These are phyloP conservation scores for Talaromyces funiculosus DNA, from an alignment of 2,329 filamentous ascomycete genomes.

Conservation along the genomic window DNA sequence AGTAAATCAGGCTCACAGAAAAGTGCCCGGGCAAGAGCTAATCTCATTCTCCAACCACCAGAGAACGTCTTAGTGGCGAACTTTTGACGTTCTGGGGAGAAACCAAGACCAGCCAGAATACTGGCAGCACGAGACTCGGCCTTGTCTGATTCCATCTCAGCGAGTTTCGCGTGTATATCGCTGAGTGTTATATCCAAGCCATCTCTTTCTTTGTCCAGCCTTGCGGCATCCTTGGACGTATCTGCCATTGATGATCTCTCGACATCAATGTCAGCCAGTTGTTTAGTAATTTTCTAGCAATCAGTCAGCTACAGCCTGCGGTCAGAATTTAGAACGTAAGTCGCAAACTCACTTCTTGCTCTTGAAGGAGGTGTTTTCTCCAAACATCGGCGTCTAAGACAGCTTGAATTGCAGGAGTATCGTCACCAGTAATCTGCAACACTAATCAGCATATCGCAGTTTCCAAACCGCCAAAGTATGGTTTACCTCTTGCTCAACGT, in stretches of 20 bases:
- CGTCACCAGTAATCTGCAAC: slow-evolving; percentile 77
- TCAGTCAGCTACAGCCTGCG: not conserved
- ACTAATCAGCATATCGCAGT: slow-evolving; percentile 17
- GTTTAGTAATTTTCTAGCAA: slow-evolving; percentile 64
- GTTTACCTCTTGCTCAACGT: slow-evolving; percentile 91
- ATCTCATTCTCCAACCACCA: slow-evolving; percentile 98
- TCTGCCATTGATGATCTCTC: slow-evolving; percentile 78
- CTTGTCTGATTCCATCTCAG: slow-evolving; percentile 99
- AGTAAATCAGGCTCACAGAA: slow-evolving; percentile 97
- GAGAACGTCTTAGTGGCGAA: slow-evolving; percentile 96
- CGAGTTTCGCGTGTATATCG: slow-evolving; percentile 84
- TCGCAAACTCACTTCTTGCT: slow-evolving; percentile 64
- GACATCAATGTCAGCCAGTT: slow-evolving; percentile 69
- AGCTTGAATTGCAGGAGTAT: slow-evolving; percentile 89
- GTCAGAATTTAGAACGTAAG: not conserved
- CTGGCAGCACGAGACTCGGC: slow-evolving; percentile 91
- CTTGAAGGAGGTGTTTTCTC: slow-evolving; percentile 87
- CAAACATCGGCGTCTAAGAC: slow-evolving; percentile 97
- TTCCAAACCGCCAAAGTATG: slow-evolving; percentile 17
- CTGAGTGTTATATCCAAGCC: slow-evolving; percentile 83
- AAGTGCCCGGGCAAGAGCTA: slow-evolving; percentile 86
- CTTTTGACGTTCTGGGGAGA: slow-evolving; percentile 88
- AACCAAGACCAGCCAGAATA: slow-evolving; percentile 93
- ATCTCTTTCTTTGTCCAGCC: slow-evolving; percentile 80
- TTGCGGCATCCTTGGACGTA: slow-evolving; percentile 81